phyloP scores from a whole-genome alignment of 192 early-diverging fungal genomes.

The Rhizophagus prolifer region DNA sequence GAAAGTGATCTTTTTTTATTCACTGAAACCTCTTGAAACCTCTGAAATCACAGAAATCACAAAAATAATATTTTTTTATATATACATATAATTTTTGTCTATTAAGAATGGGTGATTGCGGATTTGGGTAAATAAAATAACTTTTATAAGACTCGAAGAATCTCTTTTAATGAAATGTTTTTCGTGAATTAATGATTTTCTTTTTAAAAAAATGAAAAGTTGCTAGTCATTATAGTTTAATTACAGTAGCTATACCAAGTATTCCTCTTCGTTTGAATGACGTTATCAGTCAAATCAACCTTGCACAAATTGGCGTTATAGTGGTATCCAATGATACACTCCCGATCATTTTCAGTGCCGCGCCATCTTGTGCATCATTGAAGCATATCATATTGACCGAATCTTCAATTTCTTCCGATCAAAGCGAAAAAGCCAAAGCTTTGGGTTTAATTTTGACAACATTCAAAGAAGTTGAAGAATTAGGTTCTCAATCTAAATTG shows the following conservation, averaged over 20 bases:
- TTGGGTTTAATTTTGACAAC: constrained; percentile 4
- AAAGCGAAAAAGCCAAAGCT: background rate
- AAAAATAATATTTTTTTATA: background rate
- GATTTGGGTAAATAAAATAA: constrained; percentile 19
- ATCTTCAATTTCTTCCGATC: background rate
- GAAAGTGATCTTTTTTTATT: background rate
- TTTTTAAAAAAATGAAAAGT: constrained; percentile 7
- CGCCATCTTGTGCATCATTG: constrained; percentile 8
- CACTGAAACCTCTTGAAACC: background rate
- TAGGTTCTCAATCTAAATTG: background rate
- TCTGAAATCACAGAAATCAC: too few relatives aligned
- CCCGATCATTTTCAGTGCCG: constrained; percentile 1
- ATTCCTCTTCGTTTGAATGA: constrained; percentile 6
- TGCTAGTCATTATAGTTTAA: constrained; percentile 21
- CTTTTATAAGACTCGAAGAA: background rate
- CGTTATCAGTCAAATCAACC: constrained; percentile 17
- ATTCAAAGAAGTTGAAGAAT: constrained; percentile 20
- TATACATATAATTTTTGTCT: background rate
- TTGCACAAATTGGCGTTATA: background rate
- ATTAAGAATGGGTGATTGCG: constrained; percentile 28
- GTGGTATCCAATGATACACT: constrained; percentile 22
- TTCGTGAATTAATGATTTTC: background rate
- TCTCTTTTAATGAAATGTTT: background rate
- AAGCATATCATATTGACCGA: constrained; percentile 9
- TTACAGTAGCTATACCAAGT: constrained; percentile 18